Evolutionary conservation across 495 filamentous ascomycete genomes (phyloP).

Genomic region (Hyaloscypha bicolor): DNA sequence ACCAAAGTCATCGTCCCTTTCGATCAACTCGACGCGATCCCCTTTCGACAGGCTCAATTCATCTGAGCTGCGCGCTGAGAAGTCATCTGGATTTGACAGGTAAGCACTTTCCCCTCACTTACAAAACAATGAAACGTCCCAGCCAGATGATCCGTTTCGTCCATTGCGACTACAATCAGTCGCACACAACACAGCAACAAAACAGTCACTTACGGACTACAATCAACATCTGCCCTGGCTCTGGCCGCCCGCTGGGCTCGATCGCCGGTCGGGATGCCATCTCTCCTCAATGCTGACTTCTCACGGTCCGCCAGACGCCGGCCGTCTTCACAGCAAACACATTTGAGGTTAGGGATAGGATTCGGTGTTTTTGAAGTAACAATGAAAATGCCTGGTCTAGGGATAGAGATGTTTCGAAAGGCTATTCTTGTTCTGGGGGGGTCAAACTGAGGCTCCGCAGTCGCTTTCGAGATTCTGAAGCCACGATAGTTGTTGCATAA

Average conservation of each 20-base stretch:
- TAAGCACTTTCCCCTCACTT: constrained; percentile 16
- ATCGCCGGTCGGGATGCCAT: constrained; percentile 49
- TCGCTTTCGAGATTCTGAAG: constrained; percentile 24
- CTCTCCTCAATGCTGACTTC: constrained; percentile 22
- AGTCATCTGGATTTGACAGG: constrained; percentile 65
- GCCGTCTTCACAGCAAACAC: constrained; percentile 17
- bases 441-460: constrained; percentile 11
- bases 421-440: constrained; percentile 16
- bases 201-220: constrained; percentile 71
- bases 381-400: constrained; percentile 9
- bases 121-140: constrained; percentile 17
- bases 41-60: constrained; percentile 87
- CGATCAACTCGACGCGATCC: constrained; percentile 87
- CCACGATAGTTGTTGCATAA: constrained; percentile 25
- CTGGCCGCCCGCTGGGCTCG: constrained; percentile 45
- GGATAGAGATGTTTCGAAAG: constrained; percentile 18
- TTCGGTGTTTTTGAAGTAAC: neutral
- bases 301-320: constrained; percentile 21
- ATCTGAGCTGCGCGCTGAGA: constrained; percentile 85
- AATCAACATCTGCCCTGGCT: constrained; percentile 68
- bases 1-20: constrained; percentile 95
- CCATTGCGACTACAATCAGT: constrained; percentile 8
- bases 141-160: constrained; percentile 8
- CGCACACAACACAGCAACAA: constrained; percentile 3
- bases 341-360: constrained; percentile 19